phyloP scores from a whole-genome alignment of 768 basidiomycete species.

The Termitomyces sp. region DNA sequence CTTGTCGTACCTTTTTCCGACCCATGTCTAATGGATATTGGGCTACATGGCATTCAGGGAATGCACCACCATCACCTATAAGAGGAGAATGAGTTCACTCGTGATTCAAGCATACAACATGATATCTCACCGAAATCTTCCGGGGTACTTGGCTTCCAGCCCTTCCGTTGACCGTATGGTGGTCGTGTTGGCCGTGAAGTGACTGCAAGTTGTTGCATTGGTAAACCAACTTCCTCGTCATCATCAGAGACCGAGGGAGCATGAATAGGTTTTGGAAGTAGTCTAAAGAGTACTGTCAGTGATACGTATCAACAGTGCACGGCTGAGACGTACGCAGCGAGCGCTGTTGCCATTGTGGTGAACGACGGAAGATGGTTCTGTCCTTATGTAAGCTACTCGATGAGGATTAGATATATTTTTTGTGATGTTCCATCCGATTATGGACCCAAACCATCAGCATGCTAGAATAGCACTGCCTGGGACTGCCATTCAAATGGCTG shows the following conservation, averaged over 20 bases:
- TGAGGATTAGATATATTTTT: background rate
- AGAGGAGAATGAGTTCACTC: background rate
- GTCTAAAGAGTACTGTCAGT: slow-evolving; percentile 33
- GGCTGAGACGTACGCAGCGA: slow-evolving; percentile 65
- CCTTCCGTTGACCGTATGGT: slow-evolving; percentile 79
- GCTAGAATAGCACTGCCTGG: slow-evolving; percentile 1
- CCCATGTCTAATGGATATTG: slow-evolving; percentile 97
- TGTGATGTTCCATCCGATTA: background rate
- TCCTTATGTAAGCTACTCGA: background rate
- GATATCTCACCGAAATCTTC: slow-evolving; percentile 75
- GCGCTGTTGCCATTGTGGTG: slow-evolving; percentile 46
- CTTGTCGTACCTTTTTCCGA: slow-evolving; percentile 75
- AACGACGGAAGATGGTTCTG: slow-evolving; percentile 16
- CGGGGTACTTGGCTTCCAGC: slow-evolving; percentile 81
- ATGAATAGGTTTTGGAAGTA: slow-evolving; percentile 66
- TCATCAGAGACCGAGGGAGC: slow-evolving; percentile 53
- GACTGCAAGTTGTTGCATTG: slow-evolving; percentile 36
- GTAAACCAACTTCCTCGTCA: slow-evolving; percentile 45
- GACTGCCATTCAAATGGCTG: slow-evolving; percentile 18
- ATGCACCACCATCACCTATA: slow-evolving; percentile 79
- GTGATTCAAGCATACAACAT: background rate
- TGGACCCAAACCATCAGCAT: background rate
- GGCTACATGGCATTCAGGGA: slow-evolving; percentile 94
- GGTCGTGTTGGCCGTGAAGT: slow-evolving; percentile 59
- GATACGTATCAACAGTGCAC: background rate